phyloP scores from a whole-genome alignment of 331 rosid genomes.

The Quercus lobata region DNA sequence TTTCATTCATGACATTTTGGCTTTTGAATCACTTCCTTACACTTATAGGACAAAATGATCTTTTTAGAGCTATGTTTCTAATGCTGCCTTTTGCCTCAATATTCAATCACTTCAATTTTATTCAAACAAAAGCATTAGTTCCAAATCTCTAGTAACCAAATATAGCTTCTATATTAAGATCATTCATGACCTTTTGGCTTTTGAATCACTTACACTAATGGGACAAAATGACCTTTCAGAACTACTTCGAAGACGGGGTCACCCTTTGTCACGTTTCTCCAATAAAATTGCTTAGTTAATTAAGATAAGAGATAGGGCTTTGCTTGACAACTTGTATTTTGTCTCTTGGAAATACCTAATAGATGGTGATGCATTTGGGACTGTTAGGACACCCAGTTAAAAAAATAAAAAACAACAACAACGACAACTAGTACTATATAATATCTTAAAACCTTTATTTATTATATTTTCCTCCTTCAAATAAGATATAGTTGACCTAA shows the following conservation, averaged over 20 bases:
- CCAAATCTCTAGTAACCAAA: neutral
- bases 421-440: no score
- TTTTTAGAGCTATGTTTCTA: neutral
- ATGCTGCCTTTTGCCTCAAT: neutral
- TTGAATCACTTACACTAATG: neutral
- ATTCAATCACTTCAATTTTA: neutral
- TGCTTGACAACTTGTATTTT: constrained; percentile 6
- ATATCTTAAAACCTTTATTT: neutral
- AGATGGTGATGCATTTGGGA: neutral
- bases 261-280: neutral
- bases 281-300: neutral
- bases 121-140: neutral
- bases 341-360: neutral
- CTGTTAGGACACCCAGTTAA: neutral
- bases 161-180: no score
- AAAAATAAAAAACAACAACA: no score
- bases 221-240: constrained; percentile 1
- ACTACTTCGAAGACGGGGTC: neutral
- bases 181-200: neutral
- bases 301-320: neutral
- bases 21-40: neutral
- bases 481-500: constrained; percentile 1
- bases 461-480: neutral
- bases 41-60: neutral
- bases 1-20: neutral